Base-by-base conservation (phyloP, 2,329 filamentous ascomycete genomes). In the Penicillium sp. region DNA sequence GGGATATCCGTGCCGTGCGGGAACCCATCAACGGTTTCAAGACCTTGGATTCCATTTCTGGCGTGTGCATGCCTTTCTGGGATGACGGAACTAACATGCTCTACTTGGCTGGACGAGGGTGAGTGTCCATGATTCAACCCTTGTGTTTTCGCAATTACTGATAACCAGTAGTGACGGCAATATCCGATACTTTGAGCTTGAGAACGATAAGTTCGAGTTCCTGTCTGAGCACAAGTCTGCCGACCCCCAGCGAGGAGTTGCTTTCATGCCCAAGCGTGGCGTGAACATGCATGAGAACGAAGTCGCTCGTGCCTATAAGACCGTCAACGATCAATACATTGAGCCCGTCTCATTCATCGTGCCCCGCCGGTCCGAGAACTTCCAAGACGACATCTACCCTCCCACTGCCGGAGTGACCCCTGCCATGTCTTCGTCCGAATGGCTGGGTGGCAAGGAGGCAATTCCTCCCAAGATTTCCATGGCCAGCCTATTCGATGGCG, bases 31-130 rank as follows among this genome's bases (percentile, higher is more conserved):
- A 90, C 48, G 92, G 91, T 16, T 97, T 97, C 78, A 87, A 85
- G 66, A 89, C 89, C 64, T 83, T 99, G 46, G 94, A 99, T 76
- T 95, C 91, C 45, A 96, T 96, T 68, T 97, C 93, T 44, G 94
- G 94, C 72, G 92, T 99, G 57, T 96, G 91, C 82, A 97, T 99
- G 90, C 94, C 94, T 32, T 97, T 99, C 84, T 99, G 94, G 94
- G 94, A 99, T 72, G 93, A 97, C 58, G 91, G 92, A 58, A 96
- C 90, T 50, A 91, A 94, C 77, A 95, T 91, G 72, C 80, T 99
- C 69, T 99, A 97, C 76, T 83, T 99, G 70, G 94, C 94, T 67
- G 94, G 94, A 72, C 97, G 97, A 80, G 94, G 93, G 90, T 93
- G 76, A 79, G 88, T 77, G 35, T 3, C 37, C 31, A 31, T 25